Percentiles rank a stretch among this genome's conserved stretches.
Conservation (phyloP, 2,329 filamentous ascomycete species). For the Didymella exigua region DNA sequence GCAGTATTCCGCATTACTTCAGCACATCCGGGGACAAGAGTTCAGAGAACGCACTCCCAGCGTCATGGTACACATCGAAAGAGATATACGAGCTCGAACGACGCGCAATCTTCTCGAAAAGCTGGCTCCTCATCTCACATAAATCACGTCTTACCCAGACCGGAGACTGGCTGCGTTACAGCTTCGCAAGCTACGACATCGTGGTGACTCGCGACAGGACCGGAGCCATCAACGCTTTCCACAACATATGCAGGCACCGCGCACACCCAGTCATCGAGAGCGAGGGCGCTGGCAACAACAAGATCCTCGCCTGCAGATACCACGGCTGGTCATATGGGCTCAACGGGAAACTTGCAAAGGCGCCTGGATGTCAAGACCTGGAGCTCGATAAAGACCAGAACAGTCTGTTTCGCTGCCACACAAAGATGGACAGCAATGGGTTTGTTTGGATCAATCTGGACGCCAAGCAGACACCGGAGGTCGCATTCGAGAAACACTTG, state of each 20-base stretch:
- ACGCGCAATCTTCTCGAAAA: conserved; percentile 51
- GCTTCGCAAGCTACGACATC: conserved; percentile 11
- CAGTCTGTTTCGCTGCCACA: conserved; percentile 38
- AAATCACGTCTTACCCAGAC: conserved; percentile 24
- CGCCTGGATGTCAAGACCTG: conserved; percentile 46
- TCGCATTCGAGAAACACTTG: conserved; percentile 25
- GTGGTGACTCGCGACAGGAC: conserved; percentile 24
- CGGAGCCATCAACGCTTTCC: conserved; percentile 41
- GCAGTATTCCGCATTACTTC: neutral
- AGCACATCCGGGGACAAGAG: neutral
- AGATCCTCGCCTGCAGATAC: conserved; percentile 50
- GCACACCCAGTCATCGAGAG: conserved; percentile 44
- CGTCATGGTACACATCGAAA: conserved; percentile 51
- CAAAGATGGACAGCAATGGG: conserved; percentile 33
- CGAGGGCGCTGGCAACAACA: conserved; percentile 39
- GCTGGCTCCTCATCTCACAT: conserved; percentile 45
- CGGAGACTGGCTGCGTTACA: conserved; percentile 22
- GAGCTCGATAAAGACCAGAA: conserved; percentile 37
- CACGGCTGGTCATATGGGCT: conserved; percentile 54
- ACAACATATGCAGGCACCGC: conserved; percentile 52
- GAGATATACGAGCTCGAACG: conserved; percentile 53
- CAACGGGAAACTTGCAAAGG: conserved; percentile 51
- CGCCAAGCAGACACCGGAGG: conserved; percentile 22
- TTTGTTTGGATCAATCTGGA: conserved; percentile 45
- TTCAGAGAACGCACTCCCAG: conserved; percentile 21